phyloP scores from a whole-genome alignment of 2,329 filamentous ascomycete species.

The Mycosphaerella arachidis region DNA sequence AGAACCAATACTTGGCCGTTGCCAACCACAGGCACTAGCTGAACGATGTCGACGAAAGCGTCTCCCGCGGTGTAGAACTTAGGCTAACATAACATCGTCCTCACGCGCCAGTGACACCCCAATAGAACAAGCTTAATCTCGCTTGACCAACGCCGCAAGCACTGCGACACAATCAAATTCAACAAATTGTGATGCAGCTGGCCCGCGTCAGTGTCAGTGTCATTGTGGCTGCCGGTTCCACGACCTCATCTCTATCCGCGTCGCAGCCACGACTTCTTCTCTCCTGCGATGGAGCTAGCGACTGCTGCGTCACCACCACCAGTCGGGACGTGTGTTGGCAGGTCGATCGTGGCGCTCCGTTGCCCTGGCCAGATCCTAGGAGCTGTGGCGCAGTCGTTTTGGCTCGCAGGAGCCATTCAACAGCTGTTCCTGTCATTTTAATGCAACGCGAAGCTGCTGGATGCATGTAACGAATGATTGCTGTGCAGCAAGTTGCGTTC shows the following conservation, averaged over 20 bases:
- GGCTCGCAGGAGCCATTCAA: background rate
- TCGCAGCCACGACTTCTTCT: background rate
- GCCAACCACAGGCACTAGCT: background rate
- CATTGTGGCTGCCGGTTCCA: background rate
- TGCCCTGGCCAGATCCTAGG: background rate
- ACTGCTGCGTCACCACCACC: background rate
- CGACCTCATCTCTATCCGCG: background rate
- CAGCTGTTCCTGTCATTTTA: background rate
- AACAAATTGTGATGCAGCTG: background rate
- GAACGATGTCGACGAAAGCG: background rate
- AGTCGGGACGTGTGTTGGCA: background rate
- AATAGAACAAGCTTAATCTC: background rate
- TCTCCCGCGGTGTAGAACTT: background rate
- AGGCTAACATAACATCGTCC: background rate
- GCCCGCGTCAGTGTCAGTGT: background rate
- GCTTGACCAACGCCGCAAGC: background rate
- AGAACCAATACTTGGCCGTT: background rate
- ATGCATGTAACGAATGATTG: too few relatives aligned
- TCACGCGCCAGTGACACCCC: background rate
- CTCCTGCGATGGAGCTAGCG: background rate
- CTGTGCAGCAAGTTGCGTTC: too few relatives aligned
- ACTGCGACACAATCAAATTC: background rate
- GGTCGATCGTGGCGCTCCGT: background rate
- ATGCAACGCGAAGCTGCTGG: background rate
- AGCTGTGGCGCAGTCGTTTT: background rate